A percentile compares a stretch with the other conserved stretches of the same genome.
These are phyloP conservation scores for Zangia roseola DNA, from an alignment of 768 basidiomycete genomes.

Conservation along the genomic window DNA sequence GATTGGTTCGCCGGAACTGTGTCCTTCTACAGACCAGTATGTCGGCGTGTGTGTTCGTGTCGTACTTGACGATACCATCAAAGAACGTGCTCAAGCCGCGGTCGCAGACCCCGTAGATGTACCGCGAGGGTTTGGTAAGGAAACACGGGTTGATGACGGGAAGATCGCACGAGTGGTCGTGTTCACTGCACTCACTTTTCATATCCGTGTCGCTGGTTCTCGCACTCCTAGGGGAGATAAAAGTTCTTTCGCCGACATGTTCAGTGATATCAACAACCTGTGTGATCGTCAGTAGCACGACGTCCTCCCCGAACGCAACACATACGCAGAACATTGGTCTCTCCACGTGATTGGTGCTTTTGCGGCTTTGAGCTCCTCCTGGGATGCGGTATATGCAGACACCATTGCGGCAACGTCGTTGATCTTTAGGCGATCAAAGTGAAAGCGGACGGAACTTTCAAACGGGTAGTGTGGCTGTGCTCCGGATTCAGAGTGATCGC, in stretches of 20 bases:
- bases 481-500: no score
- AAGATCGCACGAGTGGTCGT: conserved; percentile 34
- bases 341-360: conserved; percentile 80
- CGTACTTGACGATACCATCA: conserved; percentile 38
- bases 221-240: conserved; percentile 93
- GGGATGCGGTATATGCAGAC: conserved; percentile 77
- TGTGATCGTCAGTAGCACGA: neutral
- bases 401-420: conserved; percentile 45
- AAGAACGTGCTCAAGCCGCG: conserved; percentile 31
- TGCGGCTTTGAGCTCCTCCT: conserved; percentile 74
- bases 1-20: conserved; percentile 38
- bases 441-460: neutral
- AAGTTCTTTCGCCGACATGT: conserved; percentile 76
- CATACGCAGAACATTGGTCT: conserved; percentile 90
- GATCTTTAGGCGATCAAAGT: neutral
- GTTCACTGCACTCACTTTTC: conserved; percentile 73
- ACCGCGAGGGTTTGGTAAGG: conserved; percentile 33
- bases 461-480: conserved; percentile 24
- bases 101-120: conserved; percentile 32
- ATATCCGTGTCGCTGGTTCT: conserved; percentile 81
- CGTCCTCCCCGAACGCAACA: conserved; percentile 11
- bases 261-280: conserved; percentile 84
- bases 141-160: conserved; percentile 34
- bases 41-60: conserved; percentile 22
- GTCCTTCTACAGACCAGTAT: conserved; percentile 29